phyloP scores from a whole-genome alignment of 176 grass and related monocot species.

The Microstegium vimineum region DNA sequence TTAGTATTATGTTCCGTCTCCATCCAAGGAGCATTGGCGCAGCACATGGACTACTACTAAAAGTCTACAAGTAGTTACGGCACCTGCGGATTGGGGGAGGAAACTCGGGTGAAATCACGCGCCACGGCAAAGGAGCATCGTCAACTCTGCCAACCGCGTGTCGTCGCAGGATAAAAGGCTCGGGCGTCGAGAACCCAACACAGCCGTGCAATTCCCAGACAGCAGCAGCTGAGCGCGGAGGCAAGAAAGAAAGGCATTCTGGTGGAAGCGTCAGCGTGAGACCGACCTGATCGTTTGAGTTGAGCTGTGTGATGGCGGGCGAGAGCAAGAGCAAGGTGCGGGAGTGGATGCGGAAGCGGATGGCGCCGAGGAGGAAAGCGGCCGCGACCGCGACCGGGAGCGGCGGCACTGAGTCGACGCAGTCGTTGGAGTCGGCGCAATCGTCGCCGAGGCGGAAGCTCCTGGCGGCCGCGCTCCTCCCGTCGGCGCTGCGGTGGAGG shows the following conservation, averaged over 20 bases:
- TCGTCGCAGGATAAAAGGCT: constrained; percentile 22
- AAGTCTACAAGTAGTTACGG: neutral
- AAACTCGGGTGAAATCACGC: neutral
- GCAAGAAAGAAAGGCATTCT: neutral
- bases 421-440: too few relatives aligned
- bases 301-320: constrained; percentile 3
- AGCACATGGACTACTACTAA: neutral
- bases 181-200: neutral
- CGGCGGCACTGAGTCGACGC: neutral
- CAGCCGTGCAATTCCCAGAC: neutral
- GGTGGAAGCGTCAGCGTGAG: neutral
- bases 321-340: constrained; percentile 23
- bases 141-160: constrained; percentile 18
- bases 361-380: constrained; percentile 15
- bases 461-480: neutral
- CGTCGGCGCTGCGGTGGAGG: constrained; percentile 23
- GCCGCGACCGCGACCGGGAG: neutral
- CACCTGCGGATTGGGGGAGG: neutral
- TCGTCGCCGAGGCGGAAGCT: constrained; percentile 3
- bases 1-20: constrained; percentile 7
- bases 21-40: neutral
- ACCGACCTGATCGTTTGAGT: neutral
- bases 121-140: neutral
- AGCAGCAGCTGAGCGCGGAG: neutral
- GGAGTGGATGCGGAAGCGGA: constrained; percentile 40